Percentiles rank a stretch among this genome's conserved stretches.
These are phyloP conservation scores for Aspergillus brunneoviolaceus DNA, from an alignment of 2,329 filamentous ascomycete species.

Conservation along the genomic window DNA sequence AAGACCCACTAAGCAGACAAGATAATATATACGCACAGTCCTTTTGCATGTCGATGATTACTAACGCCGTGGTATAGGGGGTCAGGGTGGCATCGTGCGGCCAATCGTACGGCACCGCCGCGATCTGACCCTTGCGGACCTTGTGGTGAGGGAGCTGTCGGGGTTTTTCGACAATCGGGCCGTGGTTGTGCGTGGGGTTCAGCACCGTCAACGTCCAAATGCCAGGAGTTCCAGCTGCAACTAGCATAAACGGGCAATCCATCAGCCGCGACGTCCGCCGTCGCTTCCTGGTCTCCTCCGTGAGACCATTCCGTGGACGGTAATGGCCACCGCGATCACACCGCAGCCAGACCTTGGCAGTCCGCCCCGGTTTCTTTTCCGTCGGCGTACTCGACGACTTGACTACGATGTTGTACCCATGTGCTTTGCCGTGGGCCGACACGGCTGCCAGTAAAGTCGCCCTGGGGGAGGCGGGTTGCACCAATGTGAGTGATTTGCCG, in stretches of 20 bases:
- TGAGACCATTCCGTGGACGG: slow-evolving; percentile 46
- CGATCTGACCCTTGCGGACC: slow-evolving; percentile 45
- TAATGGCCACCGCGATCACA: slow-evolving; percentile 48
- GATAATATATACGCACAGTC: slow-evolving; percentile 40
- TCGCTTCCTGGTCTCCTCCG: slow-evolving; percentile 46
- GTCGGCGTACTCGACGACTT: slow-evolving; percentile 49
- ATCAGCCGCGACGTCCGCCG: slow-evolving; percentile 45
- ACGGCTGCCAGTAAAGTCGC: slow-evolving; percentile 41
- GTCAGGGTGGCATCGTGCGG: slow-evolving; percentile 47
- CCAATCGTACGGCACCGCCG: slow-evolving; percentile 46
- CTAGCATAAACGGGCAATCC: slow-evolving; percentile 48
- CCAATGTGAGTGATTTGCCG: slow-evolving; percentile 12
- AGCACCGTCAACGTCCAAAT: slow-evolving; percentile 46
- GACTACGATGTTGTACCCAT: slow-evolving; percentile 47
- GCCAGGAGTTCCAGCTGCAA: slow-evolving; percentile 44
- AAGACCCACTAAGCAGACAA: background rate
- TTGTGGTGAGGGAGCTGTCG: slow-evolving; percentile 43
- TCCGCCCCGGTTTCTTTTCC: slow-evolving; percentile 46
- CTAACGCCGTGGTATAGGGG: slow-evolving; percentile 47
- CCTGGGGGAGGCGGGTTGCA: slow-evolving; percentile 21
- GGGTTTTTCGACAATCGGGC: slow-evolving; percentile 42
- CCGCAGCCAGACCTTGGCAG: slow-evolving; percentile 46
- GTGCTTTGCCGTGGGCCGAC: slow-evolving; percentile 43
- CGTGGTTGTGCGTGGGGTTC: slow-evolving; percentile 45
- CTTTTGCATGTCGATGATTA: slow-evolving; percentile 51